phyloP scores from a whole-genome alignment of 2,329 filamentous ascomycete species.

The Elsinoe batatas region DNA sequence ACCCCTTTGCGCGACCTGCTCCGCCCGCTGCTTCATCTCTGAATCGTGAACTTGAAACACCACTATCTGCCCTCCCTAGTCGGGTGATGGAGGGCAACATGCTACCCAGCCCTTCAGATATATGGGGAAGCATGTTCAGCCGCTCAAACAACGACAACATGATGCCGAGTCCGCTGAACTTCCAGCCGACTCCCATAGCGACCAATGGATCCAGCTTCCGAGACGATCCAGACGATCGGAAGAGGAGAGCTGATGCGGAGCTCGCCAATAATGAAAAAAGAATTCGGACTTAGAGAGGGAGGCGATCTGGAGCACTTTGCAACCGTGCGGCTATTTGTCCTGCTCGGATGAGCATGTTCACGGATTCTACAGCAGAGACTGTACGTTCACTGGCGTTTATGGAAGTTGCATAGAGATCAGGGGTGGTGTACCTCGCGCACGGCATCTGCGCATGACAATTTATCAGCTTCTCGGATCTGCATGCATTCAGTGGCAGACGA shows the following conservation, averaged over 20 bases:
- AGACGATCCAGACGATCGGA: constrained; percentile 26
- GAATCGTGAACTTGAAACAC: constrained; percentile 54
- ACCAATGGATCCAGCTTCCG: constrained; percentile 23
- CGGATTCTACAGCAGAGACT: not conserved
- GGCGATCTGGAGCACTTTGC: not conserved
- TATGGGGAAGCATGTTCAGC: constrained; percentile 64
- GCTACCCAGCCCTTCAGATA: constrained; percentile 80
- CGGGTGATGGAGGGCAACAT: constrained; percentile 80
- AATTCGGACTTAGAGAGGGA: constrained; percentile 15
- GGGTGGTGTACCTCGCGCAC: not conserved
- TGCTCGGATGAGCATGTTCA: not conserved
- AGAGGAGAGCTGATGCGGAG: constrained; percentile 21
- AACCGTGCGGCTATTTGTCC: not conserved
- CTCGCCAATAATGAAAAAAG: constrained; percentile 20
- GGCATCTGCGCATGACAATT: not conserved
- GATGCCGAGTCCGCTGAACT: constrained; percentile 83
- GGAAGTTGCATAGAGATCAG: not conserved
- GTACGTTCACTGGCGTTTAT: not conserved
- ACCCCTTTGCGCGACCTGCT: constrained; percentile 83
- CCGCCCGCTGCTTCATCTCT: constrained; percentile 48
- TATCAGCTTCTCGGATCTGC: constrained; percentile 1
- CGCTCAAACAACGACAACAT: constrained; percentile 63
- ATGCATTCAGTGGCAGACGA: not conserved
- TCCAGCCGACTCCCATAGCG: constrained; percentile 63
- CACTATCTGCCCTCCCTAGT: constrained; percentile 86